Conservation (phyloP, 192 early-diverging fungal species). For the Spizellomyces punctatus region DNA sequence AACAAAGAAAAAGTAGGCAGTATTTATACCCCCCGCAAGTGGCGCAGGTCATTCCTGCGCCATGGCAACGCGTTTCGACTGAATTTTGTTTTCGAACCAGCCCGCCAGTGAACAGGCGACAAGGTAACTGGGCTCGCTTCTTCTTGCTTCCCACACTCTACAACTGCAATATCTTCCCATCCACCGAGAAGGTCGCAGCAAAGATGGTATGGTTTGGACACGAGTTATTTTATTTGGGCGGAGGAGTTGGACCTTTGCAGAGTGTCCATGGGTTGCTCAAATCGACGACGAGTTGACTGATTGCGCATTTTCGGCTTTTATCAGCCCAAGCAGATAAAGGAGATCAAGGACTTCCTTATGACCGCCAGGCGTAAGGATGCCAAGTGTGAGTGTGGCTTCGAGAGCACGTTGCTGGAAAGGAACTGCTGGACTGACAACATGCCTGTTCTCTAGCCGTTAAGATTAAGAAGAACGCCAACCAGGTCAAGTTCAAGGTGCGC, state of each 20-base stretch:
- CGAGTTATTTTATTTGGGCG: neutral
- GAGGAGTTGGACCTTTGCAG: neutral
- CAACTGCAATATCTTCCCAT: neutral
- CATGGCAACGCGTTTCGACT: neutral
- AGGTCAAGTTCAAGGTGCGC: constrained; percentile 99
- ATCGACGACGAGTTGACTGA: neutral
- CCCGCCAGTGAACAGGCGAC: neutral
- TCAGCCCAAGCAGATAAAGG: constrained; percentile 95
- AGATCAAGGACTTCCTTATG: constrained; percentile 98
- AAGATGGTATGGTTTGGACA: neutral
- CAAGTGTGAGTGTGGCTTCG: constrained; percentile 58
- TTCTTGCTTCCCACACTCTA: neutral
- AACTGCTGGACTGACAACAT: neutral
- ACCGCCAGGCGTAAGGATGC: constrained; percentile 96
- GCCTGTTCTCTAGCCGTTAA: constrained; percentile 63
- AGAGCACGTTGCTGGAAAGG: too few relatives aligned
- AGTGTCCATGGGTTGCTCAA: neutral
- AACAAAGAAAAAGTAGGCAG: neutral
- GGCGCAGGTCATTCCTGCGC: neutral
- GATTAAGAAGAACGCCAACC: constrained; percentile 92
- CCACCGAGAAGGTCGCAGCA: neutral
- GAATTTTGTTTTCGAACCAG: constrained; percentile 2
- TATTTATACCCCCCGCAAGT: neutral
- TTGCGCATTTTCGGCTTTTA: neutral
- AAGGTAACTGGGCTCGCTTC: neutral